Evolutionary conservation across 225 moss, liverwort and hornwort genomes (phyloP), one percentile per base, ranked within the genome.

Genomic region (Pleurozium schreberi): DNA sequence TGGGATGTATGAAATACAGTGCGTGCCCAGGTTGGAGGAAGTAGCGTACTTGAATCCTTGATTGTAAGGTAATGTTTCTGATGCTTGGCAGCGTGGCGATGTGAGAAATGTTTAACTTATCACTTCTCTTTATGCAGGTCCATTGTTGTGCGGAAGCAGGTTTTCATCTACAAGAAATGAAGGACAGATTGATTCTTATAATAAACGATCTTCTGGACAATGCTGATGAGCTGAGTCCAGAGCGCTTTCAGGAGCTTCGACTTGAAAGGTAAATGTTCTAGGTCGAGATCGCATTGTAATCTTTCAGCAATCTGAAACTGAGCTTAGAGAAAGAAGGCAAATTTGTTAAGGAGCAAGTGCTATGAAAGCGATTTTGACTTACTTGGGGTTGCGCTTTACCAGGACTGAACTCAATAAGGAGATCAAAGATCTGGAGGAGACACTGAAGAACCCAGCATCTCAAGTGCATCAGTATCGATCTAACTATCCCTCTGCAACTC

Each of bases 201-300:
- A 97, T 95, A 49, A 97, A 98, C 85, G 97, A 98, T 69, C 89
- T 98, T 81, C 90, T 98, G 68, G 98, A 98, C 84, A 96, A 96
- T 89, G 96, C 93, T 60, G 95, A 95, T 85, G 97, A 96, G 52
- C 91, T 98, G 83, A 95, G 93, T 91, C 96, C 95, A 67, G 92
- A 89, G 79, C 94, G 96, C 45, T 94, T 95, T 84, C 93, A 96
- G 92, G 95, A 95, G 89, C 96, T 98, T 79, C 97, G 98, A 68
- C 86, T 93, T 86, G 89, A 96, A 86, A 98, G 98, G 98, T 97
- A 58, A 89, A 61, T 88, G 23, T 42, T 84, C n/a, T 63, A 30
- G 49, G 67, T 50, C 47, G 42, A 74, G 36, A 88, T 88, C 40
- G 74, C 53, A 74, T 83, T 49, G 61, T 42, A 40, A 40, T 25